Percentiles rank a stretch among this genome's conserved stretches.
phyloP scores from a whole-genome alignment of 2,329 filamentous ascomycete genomes.

The Camillea tinctor region DNA sequence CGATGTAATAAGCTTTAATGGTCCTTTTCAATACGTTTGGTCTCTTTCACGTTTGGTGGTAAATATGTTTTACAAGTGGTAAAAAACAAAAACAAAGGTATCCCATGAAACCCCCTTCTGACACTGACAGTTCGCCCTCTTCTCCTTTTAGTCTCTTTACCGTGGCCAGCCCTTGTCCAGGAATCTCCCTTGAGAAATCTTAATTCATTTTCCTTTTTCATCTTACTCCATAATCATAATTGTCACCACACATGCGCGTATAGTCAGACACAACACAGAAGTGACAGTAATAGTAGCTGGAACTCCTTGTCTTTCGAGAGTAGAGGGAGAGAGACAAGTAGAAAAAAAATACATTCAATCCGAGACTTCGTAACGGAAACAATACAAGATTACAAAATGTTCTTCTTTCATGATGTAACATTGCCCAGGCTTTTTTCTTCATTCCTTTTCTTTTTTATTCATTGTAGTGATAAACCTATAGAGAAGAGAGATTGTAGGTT shows the following conservation, averaged over 20 bases:
- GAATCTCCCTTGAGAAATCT: background rate
- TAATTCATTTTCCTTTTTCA: background rate
- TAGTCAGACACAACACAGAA: background rate
- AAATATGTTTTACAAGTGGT: background rate
- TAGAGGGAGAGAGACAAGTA: background rate
- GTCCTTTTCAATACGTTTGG: too few relatives aligned
- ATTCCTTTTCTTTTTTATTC: constrained; percentile 54
- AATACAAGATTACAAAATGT: constrained; percentile 15
- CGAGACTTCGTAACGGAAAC: constrained; percentile 21
- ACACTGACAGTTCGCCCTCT: background rate
- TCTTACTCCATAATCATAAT: background rate
- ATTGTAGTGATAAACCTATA: constrained; percentile 84
- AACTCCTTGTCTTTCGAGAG: background rate
- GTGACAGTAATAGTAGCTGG: background rate
- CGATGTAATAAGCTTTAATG: too few relatives aligned
- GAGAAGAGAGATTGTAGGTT: constrained; percentile 11
- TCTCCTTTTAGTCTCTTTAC: background rate
- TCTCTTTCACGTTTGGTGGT: background rate
- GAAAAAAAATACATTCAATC: constrained; percentile 13
- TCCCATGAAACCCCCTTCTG: too few relatives aligned
- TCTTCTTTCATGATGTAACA: constrained; percentile 8
- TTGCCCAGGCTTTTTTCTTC: too few relatives aligned
- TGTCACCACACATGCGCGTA: background rate
- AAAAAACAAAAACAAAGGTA: background rate
- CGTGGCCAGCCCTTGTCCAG: background rate